phyloP scores from a whole-genome alignment of 73 alveolate species.

The Loxodes magnus region DNA sequence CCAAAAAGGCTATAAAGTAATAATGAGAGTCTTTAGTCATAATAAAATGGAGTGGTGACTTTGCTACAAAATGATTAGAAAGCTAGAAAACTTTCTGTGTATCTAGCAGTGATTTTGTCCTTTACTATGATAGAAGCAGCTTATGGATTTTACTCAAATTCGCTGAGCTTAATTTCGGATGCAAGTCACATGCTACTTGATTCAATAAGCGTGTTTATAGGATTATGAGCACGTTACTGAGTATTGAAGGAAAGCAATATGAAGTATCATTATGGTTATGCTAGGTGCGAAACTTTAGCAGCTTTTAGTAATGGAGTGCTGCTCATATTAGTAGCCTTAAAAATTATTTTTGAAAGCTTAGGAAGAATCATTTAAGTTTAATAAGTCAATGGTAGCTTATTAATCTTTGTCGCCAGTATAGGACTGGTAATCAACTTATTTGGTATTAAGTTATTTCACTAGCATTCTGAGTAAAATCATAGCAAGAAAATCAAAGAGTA shows the following conservation, averaged over 20 bases:
- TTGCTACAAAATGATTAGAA: too few relatives aligned
- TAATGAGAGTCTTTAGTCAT: too few relatives aligned
- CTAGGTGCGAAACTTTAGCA: constrained; percentile 72
- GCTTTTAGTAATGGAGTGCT: constrained; percentile 85
- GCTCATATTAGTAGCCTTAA: constrained; percentile 76
- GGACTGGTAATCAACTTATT: constrained; percentile 84
- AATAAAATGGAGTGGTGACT: too few relatives aligned
- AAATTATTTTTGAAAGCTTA: constrained; percentile 75
- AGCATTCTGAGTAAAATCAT: too few relatives aligned
- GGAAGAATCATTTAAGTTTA: constrained; percentile 82
- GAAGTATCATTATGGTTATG: constrained; percentile 74
- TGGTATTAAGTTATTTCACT: constrained; percentile 87
- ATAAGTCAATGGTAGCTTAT: constrained; percentile 64
- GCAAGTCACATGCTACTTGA: constrained; percentile 90
- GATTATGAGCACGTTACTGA: constrained; percentile 74
- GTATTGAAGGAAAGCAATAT: constrained; percentile 55
- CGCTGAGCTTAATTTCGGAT: constrained; percentile 85
- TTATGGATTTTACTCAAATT: constrained; percentile 75
- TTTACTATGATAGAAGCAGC: constrained; percentile 90
- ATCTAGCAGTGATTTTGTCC: constrained; percentile 60
- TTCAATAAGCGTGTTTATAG: constrained; percentile 88
- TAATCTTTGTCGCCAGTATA: constrained; percentile 65
- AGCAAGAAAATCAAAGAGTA: too few relatives aligned
- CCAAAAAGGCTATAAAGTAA: too few relatives aligned
- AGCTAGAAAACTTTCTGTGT: too few relatives aligned